phyloP scores from a whole-genome alignment of 805 yeast species.

The Metschnikowia rubicola region DNA sequence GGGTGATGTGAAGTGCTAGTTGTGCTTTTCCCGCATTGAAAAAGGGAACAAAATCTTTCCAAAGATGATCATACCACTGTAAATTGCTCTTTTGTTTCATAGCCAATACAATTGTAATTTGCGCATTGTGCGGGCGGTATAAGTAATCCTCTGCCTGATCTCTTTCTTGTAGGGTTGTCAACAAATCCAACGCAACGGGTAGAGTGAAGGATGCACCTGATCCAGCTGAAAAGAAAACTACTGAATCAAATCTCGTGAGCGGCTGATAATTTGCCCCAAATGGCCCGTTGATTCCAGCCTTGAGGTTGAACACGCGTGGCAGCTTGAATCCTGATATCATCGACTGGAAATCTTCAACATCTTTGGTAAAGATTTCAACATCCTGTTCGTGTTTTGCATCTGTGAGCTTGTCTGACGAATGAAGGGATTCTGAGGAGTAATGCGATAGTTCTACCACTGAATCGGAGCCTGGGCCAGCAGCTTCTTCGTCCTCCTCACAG shows the following conservation, averaged over 20 bases:
- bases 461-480: not conserved
- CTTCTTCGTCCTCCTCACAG: constrained; percentile 10
- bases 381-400: not conserved
- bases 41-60: constrained; percentile 28
- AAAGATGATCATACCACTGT: constrained; percentile 35
- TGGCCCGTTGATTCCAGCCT: constrained; percentile 44
- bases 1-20: constrained; percentile 30
- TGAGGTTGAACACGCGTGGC: constrained; percentile 22
- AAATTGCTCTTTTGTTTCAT: constrained; percentile 24
- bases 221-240: constrained; percentile 40
- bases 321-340: constrained; percentile 3
- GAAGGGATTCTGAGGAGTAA: constrained; percentile 1
- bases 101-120: constrained; percentile 33
- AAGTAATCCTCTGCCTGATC: constrained; percentile 29
- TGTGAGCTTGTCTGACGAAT: constrained; percentile 3
- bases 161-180: constrained; percentile 26
- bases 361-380: not conserved
- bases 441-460: not conserved
- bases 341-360: constrained; percentile 4
- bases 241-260: constrained; percentile 39
- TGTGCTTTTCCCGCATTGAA: constrained; percentile 21
- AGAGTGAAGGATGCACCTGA: constrained; percentile 46
- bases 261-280: constrained; percentile 44
- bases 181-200: constrained; percentile 43
- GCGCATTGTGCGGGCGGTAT: constrained; percentile 27